Evolutionary conservation across 805 yeast species (phyloP).

Genomic region (Candida nitratophila): DNA sequence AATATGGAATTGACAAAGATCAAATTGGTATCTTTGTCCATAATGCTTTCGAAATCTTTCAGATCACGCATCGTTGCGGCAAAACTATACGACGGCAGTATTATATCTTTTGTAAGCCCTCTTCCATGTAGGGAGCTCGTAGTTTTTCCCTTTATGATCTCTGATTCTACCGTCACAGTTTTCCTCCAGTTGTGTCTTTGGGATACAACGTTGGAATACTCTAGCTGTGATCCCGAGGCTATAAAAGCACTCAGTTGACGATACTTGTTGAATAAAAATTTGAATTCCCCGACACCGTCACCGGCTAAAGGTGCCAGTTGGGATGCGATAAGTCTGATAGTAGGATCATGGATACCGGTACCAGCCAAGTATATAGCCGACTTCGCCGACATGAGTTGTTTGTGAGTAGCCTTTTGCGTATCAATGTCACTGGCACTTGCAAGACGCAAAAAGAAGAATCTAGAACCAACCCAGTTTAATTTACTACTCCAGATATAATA

Average conservation of each 20-base stretch:
- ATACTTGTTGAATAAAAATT: background rate
- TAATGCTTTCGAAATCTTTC: constrained; percentile 4
- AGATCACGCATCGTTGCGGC: background rate
- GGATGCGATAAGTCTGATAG: constrained; percentile 11
- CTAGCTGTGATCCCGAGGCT: background rate
- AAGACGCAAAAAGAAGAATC: no score
- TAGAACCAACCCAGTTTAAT: no score
- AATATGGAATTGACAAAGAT: constrained; percentile 19
- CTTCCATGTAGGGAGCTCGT: no score
- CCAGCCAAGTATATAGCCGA: background rate
- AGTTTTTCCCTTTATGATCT: background rate
- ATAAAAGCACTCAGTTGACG: background rate
- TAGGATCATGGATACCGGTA: background rate
- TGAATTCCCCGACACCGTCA: background rate
- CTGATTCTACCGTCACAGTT: background rate
- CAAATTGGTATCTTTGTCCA: constrained; percentile 13
- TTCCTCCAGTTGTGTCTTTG: background rate
- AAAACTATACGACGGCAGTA: background rate
- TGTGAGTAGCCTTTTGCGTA: no score
- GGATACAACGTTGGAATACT: background rate
- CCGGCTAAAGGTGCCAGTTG: constrained; percentile 8
- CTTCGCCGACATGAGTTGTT: background rate
- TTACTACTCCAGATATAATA: no score
- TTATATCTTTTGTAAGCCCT: background rate
- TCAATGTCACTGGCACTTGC: no score